Percentiles rank a stretch among this genome's conserved stretches.
These are phyloP conservation scores for Coniochaeta ligniaria DNA, from an alignment of 2,329 filamentous ascomycete genomes.

Conservation along the genomic window DNA sequence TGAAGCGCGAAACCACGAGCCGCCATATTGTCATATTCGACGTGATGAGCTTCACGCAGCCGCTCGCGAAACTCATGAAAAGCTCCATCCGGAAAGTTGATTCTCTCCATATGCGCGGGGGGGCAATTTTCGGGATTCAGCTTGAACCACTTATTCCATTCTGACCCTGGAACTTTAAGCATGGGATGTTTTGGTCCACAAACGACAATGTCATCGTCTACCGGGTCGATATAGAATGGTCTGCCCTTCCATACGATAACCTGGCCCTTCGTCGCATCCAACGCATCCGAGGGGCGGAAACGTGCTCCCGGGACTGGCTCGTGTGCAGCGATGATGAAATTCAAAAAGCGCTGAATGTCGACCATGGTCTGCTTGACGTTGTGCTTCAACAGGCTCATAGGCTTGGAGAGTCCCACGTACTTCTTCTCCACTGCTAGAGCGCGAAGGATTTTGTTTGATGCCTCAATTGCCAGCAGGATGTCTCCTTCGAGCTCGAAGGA, in stretches of 20 bases:
- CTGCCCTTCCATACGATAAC: background rate
- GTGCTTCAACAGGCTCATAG: background rate
- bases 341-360: background rate
- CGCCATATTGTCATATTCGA: background rate
- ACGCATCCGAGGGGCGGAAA: background rate
- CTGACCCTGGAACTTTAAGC: slow-evolving; percentile 4
- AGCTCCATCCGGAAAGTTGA: background rate
- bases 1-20: background rate
- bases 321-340: background rate
- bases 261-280: background rate
- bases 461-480: background rate
- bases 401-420: background rate
- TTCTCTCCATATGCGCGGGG: background rate
- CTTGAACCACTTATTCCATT: slow-evolving; percentile 9
- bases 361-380: background rate
- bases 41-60: background rate
- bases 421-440: slow-evolving; percentile 2
- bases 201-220: background rate
- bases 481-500: background rate
- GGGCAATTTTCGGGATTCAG: too few species aligned
- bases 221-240: background rate
- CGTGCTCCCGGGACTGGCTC: background rate
- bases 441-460: slow-evolving; percentile 1
- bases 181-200: slow-evolving; percentile 3
- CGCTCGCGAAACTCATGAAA: background rate